Conservation (phyloP, 2,329 filamentous ascomycete species). For the Fusarium duplospermum region DNA sequence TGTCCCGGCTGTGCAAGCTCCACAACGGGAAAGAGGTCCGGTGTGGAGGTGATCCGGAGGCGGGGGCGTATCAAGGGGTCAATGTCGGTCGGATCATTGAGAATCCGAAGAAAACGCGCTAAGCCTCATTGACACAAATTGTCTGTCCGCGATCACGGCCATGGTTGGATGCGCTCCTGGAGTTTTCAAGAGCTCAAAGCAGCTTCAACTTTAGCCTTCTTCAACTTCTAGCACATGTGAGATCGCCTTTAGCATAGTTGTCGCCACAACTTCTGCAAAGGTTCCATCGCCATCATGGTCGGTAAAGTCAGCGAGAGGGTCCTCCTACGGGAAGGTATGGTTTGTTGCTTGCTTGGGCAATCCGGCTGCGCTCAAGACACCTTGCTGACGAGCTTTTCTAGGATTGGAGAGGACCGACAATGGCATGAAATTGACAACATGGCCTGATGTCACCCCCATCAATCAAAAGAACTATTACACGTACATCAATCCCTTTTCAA, state of each 20-base stretch:
- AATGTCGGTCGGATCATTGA: slow-evolving; percentile 29
- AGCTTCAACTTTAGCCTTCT: slow-evolving; percentile 24
- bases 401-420: slow-evolving; percentile 97
- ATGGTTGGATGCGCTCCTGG: slow-evolving; percentile 40
- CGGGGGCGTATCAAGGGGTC: background rate
- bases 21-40: background rate
- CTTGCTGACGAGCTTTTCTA: slow-evolving; percentile 53
- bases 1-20: background rate
- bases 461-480: slow-evolving; percentile 99
- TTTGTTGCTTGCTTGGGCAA: slow-evolving; percentile 18
- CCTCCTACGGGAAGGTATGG: slow-evolving; percentile 69
- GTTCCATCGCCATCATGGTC: slow-evolving; percentile 59
- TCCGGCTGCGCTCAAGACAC: slow-evolving; percentile 23
- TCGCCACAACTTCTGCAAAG: slow-evolving; percentile 30
- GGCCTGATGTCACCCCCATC: slow-evolving; percentile 92
- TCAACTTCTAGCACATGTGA: slow-evolving; percentile 39
- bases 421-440: slow-evolving; percentile 94
- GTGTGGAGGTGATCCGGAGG: slow-evolving; percentile 3
- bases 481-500: slow-evolving; percentile 57
- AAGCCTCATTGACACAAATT: slow-evolving; percentile 27
- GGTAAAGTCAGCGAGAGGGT: slow-evolving; percentile 75
- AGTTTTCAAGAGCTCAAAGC: slow-evolving; percentile 42
- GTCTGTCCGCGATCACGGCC: slow-evolving; percentile 30
- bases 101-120: slow-evolving; percentile 18
- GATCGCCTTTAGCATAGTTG: slow-evolving; percentile 20